phyloP scores from a whole-genome alignment of 495 filamentous ascomycete genomes.

The Talaromyces stipitatus region DNA sequence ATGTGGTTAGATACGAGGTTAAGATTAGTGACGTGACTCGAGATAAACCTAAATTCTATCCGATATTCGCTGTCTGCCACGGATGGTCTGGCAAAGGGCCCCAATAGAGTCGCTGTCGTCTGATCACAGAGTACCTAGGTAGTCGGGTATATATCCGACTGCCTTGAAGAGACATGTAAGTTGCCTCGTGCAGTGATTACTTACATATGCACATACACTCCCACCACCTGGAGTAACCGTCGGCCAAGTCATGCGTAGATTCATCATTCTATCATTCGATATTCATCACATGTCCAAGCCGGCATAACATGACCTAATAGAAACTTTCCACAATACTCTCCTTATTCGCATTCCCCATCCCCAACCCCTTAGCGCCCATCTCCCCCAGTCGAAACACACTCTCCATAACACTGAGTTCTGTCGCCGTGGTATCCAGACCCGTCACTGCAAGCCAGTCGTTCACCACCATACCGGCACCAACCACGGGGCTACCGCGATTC shows the following conservation, averaged over 20 bases:
- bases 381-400: constrained; percentile 91
- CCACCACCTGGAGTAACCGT: too few relatives aligned
- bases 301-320: constrained; percentile 50
- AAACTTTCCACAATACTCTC: constrained; percentile 98
- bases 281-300: not conserved
- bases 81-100: not conserved
- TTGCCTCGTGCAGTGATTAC: too few relatives aligned
- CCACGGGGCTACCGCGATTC: constrained; percentile 87
- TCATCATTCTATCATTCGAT: not conserved
- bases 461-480: constrained; percentile 96
- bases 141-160: not conserved
- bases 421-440: constrained; percentile 91
- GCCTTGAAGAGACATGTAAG: too few relatives aligned
- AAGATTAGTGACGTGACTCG: not conserved
- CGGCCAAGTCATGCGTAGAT: not conserved
- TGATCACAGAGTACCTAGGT: too few relatives aligned
- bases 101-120: not conserved
- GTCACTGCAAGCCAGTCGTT: constrained; percentile 99
- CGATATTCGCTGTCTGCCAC: not conserved
- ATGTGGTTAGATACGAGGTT: not conserved
- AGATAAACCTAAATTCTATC: not conserved
- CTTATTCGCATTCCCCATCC: constrained; percentile 73
- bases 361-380: constrained; percentile 42
- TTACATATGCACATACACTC: too few relatives aligned
- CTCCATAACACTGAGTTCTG: constrained; percentile 92